These are phyloP conservation scores for Teratosphaeria destructans DNA, from an alignment of 2,329 filamentous ascomycete species.

Conservation along the genomic window DNA sequence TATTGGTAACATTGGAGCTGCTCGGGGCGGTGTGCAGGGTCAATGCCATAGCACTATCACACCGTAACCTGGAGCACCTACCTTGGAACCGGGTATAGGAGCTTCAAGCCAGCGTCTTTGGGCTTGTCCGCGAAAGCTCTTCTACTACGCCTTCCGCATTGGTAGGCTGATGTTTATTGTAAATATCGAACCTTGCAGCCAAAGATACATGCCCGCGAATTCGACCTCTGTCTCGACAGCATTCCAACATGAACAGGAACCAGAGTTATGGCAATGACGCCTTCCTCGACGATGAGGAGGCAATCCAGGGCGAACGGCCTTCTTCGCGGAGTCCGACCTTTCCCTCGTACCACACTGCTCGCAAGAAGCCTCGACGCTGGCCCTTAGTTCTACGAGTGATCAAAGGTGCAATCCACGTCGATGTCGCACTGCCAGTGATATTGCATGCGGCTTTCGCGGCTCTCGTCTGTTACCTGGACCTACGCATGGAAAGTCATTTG, in stretches of 20 bases:
- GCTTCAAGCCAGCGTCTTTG: background rate
- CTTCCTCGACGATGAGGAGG: background rate
- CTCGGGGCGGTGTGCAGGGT: background rate
- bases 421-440: slow-evolving; percentile 47
- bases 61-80: background rate
- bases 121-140: background rate
- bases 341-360: slow-evolving; percentile 34
- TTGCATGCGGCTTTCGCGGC: slow-evolving; percentile 50
- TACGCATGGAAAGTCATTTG: slow-evolving; percentile 32
- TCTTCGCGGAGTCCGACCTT: slow-evolving; percentile 24
- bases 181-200: background rate
- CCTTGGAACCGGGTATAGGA: background rate
- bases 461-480: slow-evolving; percentile 48
- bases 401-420: slow-evolving; percentile 52
- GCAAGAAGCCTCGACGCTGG: slow-evolving; percentile 44
- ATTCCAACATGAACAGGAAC: background rate
- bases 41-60: background rate
- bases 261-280: background rate
- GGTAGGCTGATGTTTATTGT: background rate
- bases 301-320: background rate
- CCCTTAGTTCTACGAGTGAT: slow-evolving; percentile 54
- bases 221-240: background rate
- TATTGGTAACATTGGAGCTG: background rate
- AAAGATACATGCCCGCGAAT: background rate
- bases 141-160: background rate